Evolutionary conservation across 257 asterid species (phyloP), one percentile per base, ranked within the genome.

Genomic region (Anisodus tanguticus): DNA sequence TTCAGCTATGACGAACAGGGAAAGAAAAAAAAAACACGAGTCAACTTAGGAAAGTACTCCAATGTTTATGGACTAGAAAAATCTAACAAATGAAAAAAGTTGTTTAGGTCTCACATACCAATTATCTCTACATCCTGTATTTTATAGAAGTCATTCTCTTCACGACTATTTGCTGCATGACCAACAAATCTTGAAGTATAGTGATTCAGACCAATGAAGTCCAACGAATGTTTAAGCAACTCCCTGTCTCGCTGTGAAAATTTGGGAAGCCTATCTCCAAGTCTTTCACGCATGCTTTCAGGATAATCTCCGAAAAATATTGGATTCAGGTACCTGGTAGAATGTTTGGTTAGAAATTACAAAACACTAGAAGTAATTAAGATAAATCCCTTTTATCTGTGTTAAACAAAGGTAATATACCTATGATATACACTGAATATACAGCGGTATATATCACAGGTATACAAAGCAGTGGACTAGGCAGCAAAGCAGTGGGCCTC

Each of bases 121-220:
- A 90, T 86, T 90, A 90, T 89, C 77, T 88, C 93, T 59, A 85
- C 91, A 81, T 88, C 91, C 85, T 91, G 93, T 26, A 84, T 90
- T 69, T 84, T 87, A 74, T 88, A 88, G 87, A 91, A 90, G 9
- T 85, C 88, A 82, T 89, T 90, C 45, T 47, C 88, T 90, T 88
- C 89, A 68, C 35, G 60, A 74, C 79, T 85, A 35, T 72, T 57
- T 55, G 86, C 84, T 81, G 91, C 84, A 63, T 91, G 89, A 80
- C 85, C 81, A 85, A 89, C 88, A 85, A 90, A 90, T 81, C 90
- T 88, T 84, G 92, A 84, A 39, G 93, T 91, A 84, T 89, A 90
- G 87, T 91, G 93, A 71, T 91, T 91, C 68, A 91, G 83, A 72
- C 93, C 94, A 84, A 90, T 72, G 83, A 90, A 91, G 88, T 91